A percentile compares a stretch with the other conserved stretches of the same genome.
These are phyloP conservation scores for Russula griseocarnosa DNA, from an alignment of 768 basidiomycete genomes.

Conservation along the genomic window DNA sequence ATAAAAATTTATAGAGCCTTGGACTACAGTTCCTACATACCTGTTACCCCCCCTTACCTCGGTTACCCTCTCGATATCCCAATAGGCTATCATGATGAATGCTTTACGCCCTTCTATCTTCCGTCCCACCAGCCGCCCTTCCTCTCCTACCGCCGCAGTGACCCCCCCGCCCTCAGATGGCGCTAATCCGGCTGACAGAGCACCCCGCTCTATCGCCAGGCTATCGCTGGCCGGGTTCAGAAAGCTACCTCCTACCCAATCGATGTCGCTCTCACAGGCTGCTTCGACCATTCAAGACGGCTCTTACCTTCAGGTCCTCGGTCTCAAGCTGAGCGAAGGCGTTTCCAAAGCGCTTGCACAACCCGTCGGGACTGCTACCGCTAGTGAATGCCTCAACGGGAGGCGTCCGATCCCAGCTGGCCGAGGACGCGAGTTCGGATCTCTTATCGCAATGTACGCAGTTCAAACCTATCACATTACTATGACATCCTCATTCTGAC, in stretches of 20 bases:
- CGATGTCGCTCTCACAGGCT: conserved; percentile 35
- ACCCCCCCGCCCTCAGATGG: conserved; percentile 38
- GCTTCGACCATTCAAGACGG: conserved; percentile 65
- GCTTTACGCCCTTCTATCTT: conserved; percentile 65
- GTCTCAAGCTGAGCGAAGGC: conserved; percentile 75
- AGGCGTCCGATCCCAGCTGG: conserved; percentile 71
- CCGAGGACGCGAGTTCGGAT: conserved; percentile 62
- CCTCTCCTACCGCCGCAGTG: conserved; percentile 52
- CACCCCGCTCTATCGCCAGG: conserved; percentile 52
- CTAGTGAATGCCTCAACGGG: conserved; percentile 56
- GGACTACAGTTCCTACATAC: conserved; percentile 21
- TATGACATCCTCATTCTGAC: conserved; percentile 4
- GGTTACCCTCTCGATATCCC: conserved; percentile 21
- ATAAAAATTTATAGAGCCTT: conserved; percentile 21
- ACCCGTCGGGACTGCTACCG: conserved; percentile 50
- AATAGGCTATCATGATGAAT: conserved; percentile 46
- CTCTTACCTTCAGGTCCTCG: conserved; percentile 72
- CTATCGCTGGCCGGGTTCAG: conserved; percentile 58
- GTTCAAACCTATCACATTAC: not conserved
- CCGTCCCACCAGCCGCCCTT: conserved; percentile 57
- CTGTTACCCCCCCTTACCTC: conserved; percentile 31
- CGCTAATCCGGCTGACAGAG: conserved; percentile 41
- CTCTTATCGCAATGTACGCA: conserved; percentile 67
- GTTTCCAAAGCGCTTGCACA: conserved; percentile 72
- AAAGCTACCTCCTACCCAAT: conserved; percentile 48